Evolutionary conservation across 2,329 filamentous ascomycete species (phyloP).

Genomic region (Ophiocordyceps unilateralis): DNA sequence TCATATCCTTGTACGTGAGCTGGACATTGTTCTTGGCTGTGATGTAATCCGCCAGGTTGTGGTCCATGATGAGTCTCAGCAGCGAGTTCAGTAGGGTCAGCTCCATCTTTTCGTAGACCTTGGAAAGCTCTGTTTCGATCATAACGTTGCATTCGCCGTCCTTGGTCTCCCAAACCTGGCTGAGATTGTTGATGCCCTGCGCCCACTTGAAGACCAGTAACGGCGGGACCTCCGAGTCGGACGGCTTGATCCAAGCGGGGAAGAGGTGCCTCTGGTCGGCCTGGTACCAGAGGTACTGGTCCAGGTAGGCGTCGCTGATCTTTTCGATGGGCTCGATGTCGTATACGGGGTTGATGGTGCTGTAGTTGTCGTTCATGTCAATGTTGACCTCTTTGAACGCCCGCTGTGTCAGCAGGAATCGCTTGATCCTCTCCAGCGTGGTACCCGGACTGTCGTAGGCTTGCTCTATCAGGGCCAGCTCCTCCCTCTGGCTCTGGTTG

Average conservation of each 20-base stretch:
- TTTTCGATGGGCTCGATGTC: conserved; percentile 99
- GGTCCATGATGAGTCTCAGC: conserved; percentile 92
- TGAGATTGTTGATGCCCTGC: conserved; percentile 95
- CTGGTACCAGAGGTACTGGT: conserved; percentile 98
- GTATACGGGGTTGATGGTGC: conserved; percentile 95
- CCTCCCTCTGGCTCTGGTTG: conserved; percentile 95
- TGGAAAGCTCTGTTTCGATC: conserved; percentile 96
- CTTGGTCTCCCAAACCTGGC: conserved; percentile 83
- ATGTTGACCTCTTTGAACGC: conserved; percentile 99
- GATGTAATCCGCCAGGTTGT: conserved; percentile 97
- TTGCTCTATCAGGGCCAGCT: conserved; percentile 91
- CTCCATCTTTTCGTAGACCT: conserved; percentile 99
- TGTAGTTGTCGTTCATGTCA: conserved; percentile 99
- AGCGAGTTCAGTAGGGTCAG: conserved; percentile 87
- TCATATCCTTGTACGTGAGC: conserved; percentile 99
- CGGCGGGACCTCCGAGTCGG: conserved; percentile 91
- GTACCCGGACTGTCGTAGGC: conserved; percentile 96
- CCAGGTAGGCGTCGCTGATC: conserved; percentile 95
- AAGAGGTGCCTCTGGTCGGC: conserved; percentile 94
- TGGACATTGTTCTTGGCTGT: conserved; percentile 99
- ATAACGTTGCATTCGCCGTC: conserved; percentile 97
- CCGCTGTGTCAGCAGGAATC: conserved; percentile 88
- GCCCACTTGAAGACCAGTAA: conserved; percentile 97
- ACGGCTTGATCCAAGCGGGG: conserved; percentile 97
- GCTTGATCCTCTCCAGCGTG: conserved; percentile 89